Conservation (phyloP, 805 yeast genomes). For the Priceomyces melissophilus region DNA sequence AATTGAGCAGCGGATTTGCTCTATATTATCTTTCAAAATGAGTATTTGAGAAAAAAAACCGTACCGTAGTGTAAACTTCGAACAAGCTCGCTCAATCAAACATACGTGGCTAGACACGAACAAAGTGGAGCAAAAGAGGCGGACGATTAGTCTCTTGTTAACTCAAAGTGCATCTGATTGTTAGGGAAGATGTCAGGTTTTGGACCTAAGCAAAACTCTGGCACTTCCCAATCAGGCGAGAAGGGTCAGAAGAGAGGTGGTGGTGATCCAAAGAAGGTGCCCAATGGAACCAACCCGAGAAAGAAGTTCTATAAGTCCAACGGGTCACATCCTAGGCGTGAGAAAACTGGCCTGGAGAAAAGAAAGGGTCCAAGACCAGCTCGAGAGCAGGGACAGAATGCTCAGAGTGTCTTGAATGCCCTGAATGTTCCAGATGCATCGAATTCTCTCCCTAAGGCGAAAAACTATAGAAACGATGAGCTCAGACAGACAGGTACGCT, state of each 20-base stretch:
- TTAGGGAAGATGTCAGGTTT: slow-evolving; percentile 14
- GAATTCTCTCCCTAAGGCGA: slow-evolving; percentile 7
- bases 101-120: no score
- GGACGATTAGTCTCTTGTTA: not conserved
- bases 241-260: slow-evolving; percentile 9
- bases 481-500: slow-evolving; percentile 26
- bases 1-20: slow-evolving; percentile 41
- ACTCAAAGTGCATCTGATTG: not conserved
- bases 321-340: slow-evolving; percentile 1
- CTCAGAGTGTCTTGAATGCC: no score
- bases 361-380: no score
- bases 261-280: not conserved
- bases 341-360: no score
- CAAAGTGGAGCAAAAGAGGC: no score
- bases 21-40: slow-evolving; percentile 31
- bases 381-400: no score
- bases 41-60: no score
- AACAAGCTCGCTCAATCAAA: no score
- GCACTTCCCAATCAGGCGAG: slow-evolving; percentile 9
- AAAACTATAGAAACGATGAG: slow-evolving; percentile 18
- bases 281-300: slow-evolving; percentile 2
- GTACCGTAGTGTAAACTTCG: no score
- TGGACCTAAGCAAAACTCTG: slow-evolving; percentile 11
- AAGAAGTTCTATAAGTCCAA: slow-evolving; percentile 5
- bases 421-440: no score